A percentile compares a stretch with the other conserved stretches of the same genome.
These are phyloP conservation scores for Chlorella sp. DNA, from an alignment of 139 green algal genomes.

Conservation along the genomic window DNA sequence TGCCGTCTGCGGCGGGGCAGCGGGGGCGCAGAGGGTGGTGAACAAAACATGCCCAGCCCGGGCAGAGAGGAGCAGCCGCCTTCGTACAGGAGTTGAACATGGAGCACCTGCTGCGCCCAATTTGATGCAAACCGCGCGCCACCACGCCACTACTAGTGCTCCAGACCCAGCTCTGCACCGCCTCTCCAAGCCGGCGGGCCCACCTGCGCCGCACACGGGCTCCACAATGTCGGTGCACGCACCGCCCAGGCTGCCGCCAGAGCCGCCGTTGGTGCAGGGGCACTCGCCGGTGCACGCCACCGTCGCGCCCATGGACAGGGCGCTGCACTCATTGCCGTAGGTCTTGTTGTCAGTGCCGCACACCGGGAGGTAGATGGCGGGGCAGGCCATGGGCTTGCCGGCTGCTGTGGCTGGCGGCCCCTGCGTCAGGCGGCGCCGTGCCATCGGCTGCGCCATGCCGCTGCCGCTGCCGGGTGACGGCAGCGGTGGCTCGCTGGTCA, in stretches of 20 bases:
- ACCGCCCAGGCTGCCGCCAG: background rate
- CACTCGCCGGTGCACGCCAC: constrained; percentile 23
- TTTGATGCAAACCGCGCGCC: no score
- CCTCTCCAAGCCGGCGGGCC: background rate
- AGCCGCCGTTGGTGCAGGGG: background rate
- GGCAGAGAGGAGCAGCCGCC: no score
- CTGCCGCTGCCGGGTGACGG: background rate
- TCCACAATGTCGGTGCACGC: background rate
- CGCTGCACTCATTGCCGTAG: constrained; percentile 31
- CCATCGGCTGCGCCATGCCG: background rate
- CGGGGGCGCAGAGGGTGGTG: no score
- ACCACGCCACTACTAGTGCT: no score
- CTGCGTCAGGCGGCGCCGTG: background rate
- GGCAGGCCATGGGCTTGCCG: background rate
- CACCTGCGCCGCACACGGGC: constrained; percentile 22
- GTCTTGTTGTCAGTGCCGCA: constrained; percentile 16
- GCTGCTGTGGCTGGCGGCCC: background rate
- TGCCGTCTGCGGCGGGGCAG: background rate
- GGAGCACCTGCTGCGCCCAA: no score
- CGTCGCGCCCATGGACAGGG: background rate
- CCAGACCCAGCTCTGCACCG: no score
- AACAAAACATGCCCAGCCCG: no score
- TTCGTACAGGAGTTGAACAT: no score
- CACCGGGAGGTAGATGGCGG: constrained; percentile 23
- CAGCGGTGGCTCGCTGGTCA: background rate